Base-by-base conservation (phyloP, 371 early-diverging fungal genomes). In the Mycotypha africana region DNA sequence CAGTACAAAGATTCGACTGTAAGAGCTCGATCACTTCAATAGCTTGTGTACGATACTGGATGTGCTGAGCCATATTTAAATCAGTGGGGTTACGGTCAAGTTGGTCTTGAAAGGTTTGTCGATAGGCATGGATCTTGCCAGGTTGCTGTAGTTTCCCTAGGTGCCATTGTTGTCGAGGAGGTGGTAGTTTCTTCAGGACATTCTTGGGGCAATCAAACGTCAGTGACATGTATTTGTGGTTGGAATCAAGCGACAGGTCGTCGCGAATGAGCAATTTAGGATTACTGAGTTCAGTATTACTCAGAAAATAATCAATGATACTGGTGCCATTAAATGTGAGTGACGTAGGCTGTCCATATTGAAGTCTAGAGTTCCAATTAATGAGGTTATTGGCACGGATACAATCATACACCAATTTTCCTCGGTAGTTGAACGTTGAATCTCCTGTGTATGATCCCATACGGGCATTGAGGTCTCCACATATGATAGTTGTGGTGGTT, bases 381-480 rank as follows among this genome's bases (percentile, higher is more conserved):
- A 31, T 22, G 5, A 54, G 28, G 7, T 39, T 30, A 25, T 44
- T 33, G 15, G 31, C 32, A 22, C 19, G 20, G 8, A 28, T 28
- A 6, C 30, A 12, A 12, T 28, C 12, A 12, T 8, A 12, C 6
- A 28, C 30, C 6, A 8, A 12, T 28, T 12, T 6, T 8, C 30
- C 30, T 28, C 8, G 6, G 12, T 6, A 6, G 12, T 28, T 45
- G 2, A 34, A 28, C 8, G 5, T 16, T 15, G 26, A 11, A 15
- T 52, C 53, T 17, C 58, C 52, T 14, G 40, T 14, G 7, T 32
- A 15, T 5, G 12, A 7, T 1, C 37, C 45, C 15, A 47, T 38
- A 1, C 58, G 47, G 1, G 49, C 58, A 26, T 58, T 58, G 21
- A 58, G 49, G 33, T 52, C 58, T 1, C 58, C 58, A 36, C 51